phyloP scores from a whole-genome alignment of 2,329 filamentous ascomycete genomes.

The Aspergillus carbonarius region DNA sequence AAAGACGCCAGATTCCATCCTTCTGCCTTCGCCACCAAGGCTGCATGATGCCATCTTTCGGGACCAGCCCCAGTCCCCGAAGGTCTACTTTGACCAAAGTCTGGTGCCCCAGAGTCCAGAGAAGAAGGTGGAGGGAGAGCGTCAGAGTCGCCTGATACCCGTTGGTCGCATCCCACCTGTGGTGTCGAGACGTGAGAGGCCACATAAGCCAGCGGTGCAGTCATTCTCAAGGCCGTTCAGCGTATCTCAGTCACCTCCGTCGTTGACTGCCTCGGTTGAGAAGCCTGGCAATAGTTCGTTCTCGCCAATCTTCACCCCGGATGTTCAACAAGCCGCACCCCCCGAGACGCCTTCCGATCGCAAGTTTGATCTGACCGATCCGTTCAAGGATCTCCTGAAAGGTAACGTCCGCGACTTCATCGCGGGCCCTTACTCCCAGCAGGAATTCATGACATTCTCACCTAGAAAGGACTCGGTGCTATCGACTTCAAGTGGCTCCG shows the following conservation, averaged over 20 bases:
- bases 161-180: conserved; percentile 86
- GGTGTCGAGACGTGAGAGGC: conserved; percentile 62
- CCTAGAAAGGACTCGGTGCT: conserved; percentile 69
- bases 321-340: neutral
- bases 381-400: conserved; percentile 35
- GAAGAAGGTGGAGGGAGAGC: conserved; percentile 29
- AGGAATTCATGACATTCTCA: conserved; percentile 73
- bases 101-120: conserved; percentile 17
- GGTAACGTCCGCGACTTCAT: conserved; percentile 32
- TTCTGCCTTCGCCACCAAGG: conserved; percentile 45
- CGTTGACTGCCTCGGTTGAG: conserved; percentile 32
- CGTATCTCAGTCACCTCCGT: conserved; percentile 42
- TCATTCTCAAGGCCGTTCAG: conserved; percentile 87
- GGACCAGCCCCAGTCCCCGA: conserved; percentile 35
- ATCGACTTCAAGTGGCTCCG: conserved; percentile 65
- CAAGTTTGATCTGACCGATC: conserved; percentile 30
- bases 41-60: conserved; percentile 33
- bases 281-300: conserved; percentile 23
- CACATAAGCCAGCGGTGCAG: conserved; percentile 66
- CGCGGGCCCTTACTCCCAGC: conserved; percentile 39
- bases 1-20: conserved; percentile 37
- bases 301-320: conserved; percentile 13
- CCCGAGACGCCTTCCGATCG: neutral
- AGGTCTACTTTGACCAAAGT: conserved; percentile 37
- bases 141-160: conserved; percentile 69